phyloP scores from a whole-genome alignment of 495 filamentous ascomycete genomes.

The Pseudoneurospora amorphoporcata region DNA sequence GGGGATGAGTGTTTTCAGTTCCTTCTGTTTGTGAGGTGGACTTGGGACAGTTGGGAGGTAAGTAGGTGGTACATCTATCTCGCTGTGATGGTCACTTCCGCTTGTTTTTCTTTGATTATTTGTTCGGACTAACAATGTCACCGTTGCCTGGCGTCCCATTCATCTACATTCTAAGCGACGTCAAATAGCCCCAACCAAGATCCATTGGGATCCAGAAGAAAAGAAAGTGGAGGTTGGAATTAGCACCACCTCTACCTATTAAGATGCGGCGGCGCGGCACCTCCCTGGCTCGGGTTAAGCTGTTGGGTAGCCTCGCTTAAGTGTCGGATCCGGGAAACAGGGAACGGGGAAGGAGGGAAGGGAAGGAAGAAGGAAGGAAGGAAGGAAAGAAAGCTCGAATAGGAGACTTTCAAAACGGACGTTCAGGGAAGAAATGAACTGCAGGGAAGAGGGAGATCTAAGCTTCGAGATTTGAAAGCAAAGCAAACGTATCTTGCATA shows the following conservation, averaged over 20 bases:
- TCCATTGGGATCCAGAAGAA: background rate
- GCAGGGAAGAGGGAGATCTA: background rate
- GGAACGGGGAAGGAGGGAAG: background rate
- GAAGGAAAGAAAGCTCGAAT: background rate
- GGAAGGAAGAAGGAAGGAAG: background rate
- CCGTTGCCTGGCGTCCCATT: background rate
- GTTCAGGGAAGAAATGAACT: background rate
- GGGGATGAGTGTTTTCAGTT: background rate
- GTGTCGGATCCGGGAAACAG: background rate
- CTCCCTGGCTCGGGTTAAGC: background rate
- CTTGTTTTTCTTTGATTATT: background rate
- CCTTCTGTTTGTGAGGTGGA: background rate
- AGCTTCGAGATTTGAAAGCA: background rate
- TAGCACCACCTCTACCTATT: background rate
- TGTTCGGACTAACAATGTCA: background rate
- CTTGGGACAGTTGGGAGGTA: background rate
- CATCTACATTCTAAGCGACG: background rate
- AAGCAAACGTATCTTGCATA: background rate
- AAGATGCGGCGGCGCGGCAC: background rate
- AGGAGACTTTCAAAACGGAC: background rate
- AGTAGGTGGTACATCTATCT: background rate
- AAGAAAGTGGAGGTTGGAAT: background rate
- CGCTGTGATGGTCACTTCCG: background rate
- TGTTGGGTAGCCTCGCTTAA: background rate
- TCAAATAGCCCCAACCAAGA: background rate